A percentile compares a stretch with the other conserved stretches of the same genome.
phyloP scores from a whole-genome alignment of 2,329 filamentous ascomycete genomes.

The Pseudogymnoascus sp. region DNA sequence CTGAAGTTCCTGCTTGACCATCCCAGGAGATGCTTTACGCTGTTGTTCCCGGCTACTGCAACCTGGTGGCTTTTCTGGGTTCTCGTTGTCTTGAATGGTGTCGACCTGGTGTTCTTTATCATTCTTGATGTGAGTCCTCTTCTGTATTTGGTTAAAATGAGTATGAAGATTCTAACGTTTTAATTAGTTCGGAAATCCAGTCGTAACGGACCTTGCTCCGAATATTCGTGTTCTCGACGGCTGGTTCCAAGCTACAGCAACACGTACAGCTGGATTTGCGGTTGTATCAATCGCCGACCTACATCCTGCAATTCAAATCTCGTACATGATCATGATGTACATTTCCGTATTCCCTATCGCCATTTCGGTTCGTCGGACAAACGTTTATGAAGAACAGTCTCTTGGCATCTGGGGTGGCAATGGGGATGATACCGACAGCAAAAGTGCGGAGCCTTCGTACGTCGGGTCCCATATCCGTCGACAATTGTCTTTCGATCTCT shows the following conservation, averaged over 20 bases:
- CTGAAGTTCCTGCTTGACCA: constrained; percentile 83
- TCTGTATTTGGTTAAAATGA: background rate
- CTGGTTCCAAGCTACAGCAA: constrained; percentile 83
- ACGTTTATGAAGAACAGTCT: constrained; percentile 90
- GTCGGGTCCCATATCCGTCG: constrained; percentile 84
- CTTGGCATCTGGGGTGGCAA: constrained; percentile 60
- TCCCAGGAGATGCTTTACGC: constrained; percentile 84
- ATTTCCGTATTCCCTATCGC: constrained; percentile 96
- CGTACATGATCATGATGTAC: constrained; percentile 99
- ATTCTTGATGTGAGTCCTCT: constrained; percentile 66
- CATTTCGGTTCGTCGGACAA: constrained; percentile 86
- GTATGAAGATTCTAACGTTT: background rate
- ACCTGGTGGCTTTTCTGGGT: constrained; percentile 94
- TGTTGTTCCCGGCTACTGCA: constrained; percentile 79
- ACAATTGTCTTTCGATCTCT: constrained; percentile 93
- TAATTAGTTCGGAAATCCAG: constrained; percentile 36
- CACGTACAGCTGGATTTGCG: constrained; percentile 82
- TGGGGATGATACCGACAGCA: constrained; percentile 40
- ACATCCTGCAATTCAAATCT: constrained; percentile 86
- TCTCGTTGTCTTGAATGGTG: constrained; percentile 66
- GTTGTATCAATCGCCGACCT: constrained; percentile 69
- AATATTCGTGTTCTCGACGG: constrained; percentile 76
- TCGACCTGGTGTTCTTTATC: constrained; percentile 84
- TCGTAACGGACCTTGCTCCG: constrained; percentile 58
- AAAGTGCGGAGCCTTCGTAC: constrained; percentile 61